phyloP scores from a whole-genome alignment of 306 rosid genomes.

The Dryas alaskensis region DNA sequence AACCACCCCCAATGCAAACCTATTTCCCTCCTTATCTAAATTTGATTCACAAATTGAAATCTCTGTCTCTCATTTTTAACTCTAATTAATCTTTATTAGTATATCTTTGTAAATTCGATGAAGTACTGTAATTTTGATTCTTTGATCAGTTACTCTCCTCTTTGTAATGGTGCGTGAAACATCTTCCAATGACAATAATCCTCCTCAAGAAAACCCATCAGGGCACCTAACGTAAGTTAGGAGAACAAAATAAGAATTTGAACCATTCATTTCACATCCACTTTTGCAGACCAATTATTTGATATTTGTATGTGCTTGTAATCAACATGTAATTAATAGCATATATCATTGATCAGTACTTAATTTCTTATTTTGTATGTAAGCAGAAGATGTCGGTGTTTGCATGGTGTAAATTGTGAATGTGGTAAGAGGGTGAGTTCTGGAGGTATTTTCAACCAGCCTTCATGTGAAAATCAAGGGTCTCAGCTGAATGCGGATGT shows the following conservation, averaged over 20 bases:
- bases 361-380: background rate
- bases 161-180: constrained; percentile 10
- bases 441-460: background rate
- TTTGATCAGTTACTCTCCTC: background rate
- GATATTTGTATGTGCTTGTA: background rate
- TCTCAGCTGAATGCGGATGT: background rate
- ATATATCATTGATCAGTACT: background rate
- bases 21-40: constrained; percentile 4
- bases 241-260: background rate
- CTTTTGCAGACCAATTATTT: background rate
- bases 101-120: background rate
- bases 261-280: background rate
- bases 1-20: background rate
- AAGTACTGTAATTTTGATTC: background rate
- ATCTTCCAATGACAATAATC: background rate
- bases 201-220: constrained; percentile 4
- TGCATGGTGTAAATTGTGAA: background rate
- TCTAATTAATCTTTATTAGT: background rate
- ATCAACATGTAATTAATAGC: background rate
- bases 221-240: constrained; percentile 5
- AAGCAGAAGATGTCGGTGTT: background rate
- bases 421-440: background rate
- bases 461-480: background rate
- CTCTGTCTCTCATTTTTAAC: constrained; percentile 5
- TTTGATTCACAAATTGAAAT: background rate